Evolutionary conservation across 306 rosid species (phyloP).

Genomic region (Luffa aegyptiaca): DNA sequence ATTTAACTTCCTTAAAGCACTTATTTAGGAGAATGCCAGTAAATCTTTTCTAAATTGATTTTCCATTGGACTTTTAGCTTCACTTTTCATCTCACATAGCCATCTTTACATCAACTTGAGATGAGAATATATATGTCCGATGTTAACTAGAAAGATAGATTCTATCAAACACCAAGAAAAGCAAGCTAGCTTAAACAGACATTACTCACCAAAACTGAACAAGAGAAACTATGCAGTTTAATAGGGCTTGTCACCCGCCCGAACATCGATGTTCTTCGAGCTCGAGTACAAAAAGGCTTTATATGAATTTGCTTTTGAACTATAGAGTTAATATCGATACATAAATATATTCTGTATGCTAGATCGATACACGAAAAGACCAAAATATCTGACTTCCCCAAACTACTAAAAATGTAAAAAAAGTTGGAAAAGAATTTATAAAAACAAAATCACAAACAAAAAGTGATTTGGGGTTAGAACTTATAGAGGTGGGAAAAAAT

Average conservation of each 20-base stretch:
- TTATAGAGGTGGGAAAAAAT: slow-evolving; percentile 86
- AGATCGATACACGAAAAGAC: background rate
- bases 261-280: background rate
- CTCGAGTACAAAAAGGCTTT: background rate
- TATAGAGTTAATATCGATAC: background rate
- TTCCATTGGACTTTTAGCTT: background rate
- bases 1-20: background rate
- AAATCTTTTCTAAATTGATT: background rate
- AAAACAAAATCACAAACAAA: background rate
- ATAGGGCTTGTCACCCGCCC: background rate
- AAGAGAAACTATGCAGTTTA: background rate
- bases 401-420: background rate
- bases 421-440: background rate
- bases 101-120: background rate
- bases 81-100: too few relatives aligned
- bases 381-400: background rate
- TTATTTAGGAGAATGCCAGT: background rate
- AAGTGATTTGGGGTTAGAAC: background rate
- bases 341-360: background rate
- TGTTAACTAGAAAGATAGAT: background rate
- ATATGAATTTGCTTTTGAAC: slow-evolving; percentile 1
- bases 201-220: background rate
- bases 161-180: background rate
- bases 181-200: background rate
- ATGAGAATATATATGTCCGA: background rate